Percentiles rank a stretch among this genome's conserved stretches.
Evolutionary conservation across 352 stramenopile genomes (phyloP).

Genomic region (Pythium utonaiense): DNA sequence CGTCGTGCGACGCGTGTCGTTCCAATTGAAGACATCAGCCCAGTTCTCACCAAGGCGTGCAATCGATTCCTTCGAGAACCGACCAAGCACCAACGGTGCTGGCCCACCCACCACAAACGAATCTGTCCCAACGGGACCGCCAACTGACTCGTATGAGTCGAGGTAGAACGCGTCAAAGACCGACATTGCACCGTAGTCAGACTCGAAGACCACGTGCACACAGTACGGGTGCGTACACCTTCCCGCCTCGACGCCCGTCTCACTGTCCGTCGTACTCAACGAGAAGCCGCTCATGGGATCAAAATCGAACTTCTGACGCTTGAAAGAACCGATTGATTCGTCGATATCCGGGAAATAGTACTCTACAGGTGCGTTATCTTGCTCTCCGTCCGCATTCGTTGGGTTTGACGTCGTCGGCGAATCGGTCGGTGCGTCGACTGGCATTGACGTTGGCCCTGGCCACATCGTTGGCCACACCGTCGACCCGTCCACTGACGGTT

Average conservation of each 20-base stretch:
- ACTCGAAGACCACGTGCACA: conserved; percentile 33
- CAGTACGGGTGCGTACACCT: conserved; percentile 13
- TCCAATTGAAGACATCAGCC: conserved; percentile 10
- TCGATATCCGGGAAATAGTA: neutral
- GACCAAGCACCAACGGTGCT: conserved; percentile 28
- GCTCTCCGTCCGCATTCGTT: neutral
- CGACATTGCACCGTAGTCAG: conserved; percentile 37
- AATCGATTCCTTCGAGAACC: conserved; percentile 1
- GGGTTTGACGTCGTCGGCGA: neutral
- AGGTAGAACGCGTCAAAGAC: conserved; percentile 42
- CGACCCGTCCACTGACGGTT: no score
- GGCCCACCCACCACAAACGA: neutral
- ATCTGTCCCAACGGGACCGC: conserved; percentile 5
- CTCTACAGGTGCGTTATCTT: neutral
- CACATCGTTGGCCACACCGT: no score
- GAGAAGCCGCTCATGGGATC: neutral
- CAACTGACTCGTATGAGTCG: conserved; percentile 24
- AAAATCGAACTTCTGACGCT: neutral
- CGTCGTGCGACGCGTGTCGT: conserved; percentile 27
- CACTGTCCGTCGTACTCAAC: neutral
- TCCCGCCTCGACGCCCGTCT: neutral
- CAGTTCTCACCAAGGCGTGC: neutral
- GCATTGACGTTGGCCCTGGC: no score
- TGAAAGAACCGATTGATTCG: neutral
- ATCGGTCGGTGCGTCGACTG: neutral